These are phyloP conservation scores for Cercospora berteroae DNA, from an alignment of 2,329 filamentous ascomycete genomes.

Conservation along the genomic window DNA sequence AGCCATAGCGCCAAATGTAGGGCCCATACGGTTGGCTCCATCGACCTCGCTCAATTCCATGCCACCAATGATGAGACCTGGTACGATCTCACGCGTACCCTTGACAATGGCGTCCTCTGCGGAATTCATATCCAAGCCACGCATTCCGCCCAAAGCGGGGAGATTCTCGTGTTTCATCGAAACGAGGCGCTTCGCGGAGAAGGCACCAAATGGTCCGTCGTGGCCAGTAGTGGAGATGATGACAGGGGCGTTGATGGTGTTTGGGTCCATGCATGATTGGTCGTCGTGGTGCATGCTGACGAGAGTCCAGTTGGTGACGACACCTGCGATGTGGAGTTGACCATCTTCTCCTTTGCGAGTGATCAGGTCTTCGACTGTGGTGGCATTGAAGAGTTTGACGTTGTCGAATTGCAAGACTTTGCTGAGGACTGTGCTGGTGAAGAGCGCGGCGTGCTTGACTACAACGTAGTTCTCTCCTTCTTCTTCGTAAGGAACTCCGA, in stretches of 20 bases:
- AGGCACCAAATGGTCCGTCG: conserved; percentile 85
- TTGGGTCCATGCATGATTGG: conserved; percentile 94
- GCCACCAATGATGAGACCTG: conserved; percentile 85
- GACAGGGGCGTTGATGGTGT: conserved; percentile 90
- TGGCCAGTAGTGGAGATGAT: conserved; percentile 89
- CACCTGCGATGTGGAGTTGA: conserved; percentile 73
- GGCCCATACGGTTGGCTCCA: conserved; percentile 71
- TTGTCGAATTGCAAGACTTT: conserved; percentile 83
- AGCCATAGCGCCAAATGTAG: conserved; percentile 86
- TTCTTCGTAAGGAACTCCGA: conserved; percentile 83
- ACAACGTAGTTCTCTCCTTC: conserved; percentile 79
- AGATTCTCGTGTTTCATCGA: conserved; percentile 70
- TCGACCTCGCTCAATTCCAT: conserved; percentile 93
- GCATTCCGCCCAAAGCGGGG: conserved; percentile 85
- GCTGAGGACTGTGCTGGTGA: conserved; percentile 82
- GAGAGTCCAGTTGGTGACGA: conserved; percentile 94
- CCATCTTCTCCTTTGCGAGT: conserved; percentile 61
- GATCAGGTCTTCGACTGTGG: conserved; percentile 87
- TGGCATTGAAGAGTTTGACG: conserved; percentile 95
- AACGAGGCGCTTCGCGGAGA: conserved; percentile 85
- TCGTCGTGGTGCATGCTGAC: conserved; percentile 58
- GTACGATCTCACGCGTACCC: conserved; percentile 81
- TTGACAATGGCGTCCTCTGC: conserved; percentile 95
- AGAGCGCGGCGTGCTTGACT: conserved; percentile 89
- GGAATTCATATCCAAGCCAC: conserved; percentile 85